phyloP scores from a whole-genome alignment of 805 yeast species.

The Yamadazyma paraphyllophila region DNA sequence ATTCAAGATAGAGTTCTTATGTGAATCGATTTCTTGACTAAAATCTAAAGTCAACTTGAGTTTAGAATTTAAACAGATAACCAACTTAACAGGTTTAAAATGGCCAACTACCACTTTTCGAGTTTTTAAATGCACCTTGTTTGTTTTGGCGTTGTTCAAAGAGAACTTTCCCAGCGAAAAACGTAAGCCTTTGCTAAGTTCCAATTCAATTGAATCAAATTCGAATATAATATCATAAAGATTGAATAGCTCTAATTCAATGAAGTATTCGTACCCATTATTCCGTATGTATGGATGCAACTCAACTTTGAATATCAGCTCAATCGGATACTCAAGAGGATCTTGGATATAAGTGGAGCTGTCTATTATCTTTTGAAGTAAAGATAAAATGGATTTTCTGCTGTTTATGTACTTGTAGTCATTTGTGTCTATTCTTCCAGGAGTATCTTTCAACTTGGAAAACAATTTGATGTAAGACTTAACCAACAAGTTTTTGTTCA shows the following conservation, averaged over 20 bases:
- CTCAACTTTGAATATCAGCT: constrained; percentile 33
- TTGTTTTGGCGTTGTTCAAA: neutral
- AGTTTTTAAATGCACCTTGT: constrained; percentile 10
- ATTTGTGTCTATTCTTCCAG: constrained; percentile 24
- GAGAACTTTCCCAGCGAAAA: neutral
- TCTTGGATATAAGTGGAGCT: constrained; percentile 18
- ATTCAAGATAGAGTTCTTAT: constrained; percentile 11
- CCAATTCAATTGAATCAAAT: constrained; percentile 21
- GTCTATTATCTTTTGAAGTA: constrained; percentile 19
- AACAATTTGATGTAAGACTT: constrained; percentile 42
- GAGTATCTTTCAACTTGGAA: constrained; percentile 23
- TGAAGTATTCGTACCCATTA: constrained; percentile 31
- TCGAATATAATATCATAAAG: constrained; percentile 22
- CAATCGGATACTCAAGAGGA: constrained; percentile 28
- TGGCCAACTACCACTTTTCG: constrained; percentile 15
- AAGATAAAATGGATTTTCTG: constrained; percentile 13
- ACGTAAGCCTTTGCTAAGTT: constrained; percentile 17
- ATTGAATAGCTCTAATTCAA: constrained; percentile 35
- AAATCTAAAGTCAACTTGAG: constrained; percentile 18
- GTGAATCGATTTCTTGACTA: neutral
- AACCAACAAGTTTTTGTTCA: constrained; percentile 29
- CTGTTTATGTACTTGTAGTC: constrained; percentile 23
- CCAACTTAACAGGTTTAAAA: constrained; percentile 23
- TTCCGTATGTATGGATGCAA: constrained; percentile 36
- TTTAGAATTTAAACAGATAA: constrained; percentile 17